Base-by-base conservation (phyloP, 768 basidiomycete species). In the Phaffia australis region DNA sequence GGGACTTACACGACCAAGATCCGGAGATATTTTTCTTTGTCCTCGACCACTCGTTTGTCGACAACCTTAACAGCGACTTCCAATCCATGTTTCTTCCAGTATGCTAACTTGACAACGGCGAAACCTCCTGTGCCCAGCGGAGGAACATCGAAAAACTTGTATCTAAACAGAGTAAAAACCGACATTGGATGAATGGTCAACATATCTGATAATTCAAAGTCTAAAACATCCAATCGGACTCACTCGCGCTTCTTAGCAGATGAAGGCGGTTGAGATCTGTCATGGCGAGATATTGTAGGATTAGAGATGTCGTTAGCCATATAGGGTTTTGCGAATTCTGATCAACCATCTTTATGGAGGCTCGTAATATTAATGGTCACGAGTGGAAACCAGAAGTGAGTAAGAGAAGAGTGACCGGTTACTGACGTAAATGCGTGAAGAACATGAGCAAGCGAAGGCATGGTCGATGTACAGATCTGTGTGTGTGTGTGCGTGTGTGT, bases 11-110 rank as follows among this genome's bases (percentile, higher is more conserved):
- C 46, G 4, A 27, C 3, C 3, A 61, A 29, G 18, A 67, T 55
- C 46, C 60, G 56, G 47, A 67, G 27, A 30, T 67, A 67, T 61
- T 67, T 67, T 3, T 62, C 56, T 47, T 63, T 62, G 56, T 67
- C 66, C 59, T 61, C 60, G 23, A 67, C 47, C 15, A 60, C 66
- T 15, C 25, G 25, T 56, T 67, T 67, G 47, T 35, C 42, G 11
- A 67, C 66, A 8, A 62, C 27, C 66, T 67, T 67, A 15, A 67
- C 66, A 30, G 66, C 66, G 15, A 67, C 66, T 49, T 62, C 54
- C 19, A 61, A n/a, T 11, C 30, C 30, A 29, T 57, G 60, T 47
- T 46, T 47, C 48, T 67, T 67, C 66, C 66, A 67, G 8, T 35
- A 32, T 25, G 66, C 66, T 21, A 67, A 32, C 19, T 48, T 61